phyloP scores from a whole-genome alignment of 2,329 filamentous ascomycete species.

The Pseudocercospora musae region DNA sequence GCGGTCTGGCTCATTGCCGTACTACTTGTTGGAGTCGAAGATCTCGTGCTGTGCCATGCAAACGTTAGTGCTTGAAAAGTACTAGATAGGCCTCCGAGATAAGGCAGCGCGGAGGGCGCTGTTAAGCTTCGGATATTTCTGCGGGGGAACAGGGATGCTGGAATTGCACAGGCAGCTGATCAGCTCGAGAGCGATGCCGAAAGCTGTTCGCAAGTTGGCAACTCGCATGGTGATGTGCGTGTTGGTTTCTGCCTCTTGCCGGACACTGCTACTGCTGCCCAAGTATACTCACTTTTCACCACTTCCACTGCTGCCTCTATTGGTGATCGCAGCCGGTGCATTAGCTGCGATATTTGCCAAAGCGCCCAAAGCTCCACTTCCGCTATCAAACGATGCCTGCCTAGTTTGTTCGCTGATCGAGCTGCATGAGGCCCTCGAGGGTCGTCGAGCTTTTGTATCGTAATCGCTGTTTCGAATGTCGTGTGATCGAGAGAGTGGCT shows the following conservation, averaged over 20 bases:
- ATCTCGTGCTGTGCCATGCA: conserved; percentile 24
- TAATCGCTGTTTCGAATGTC: conserved; percentile 37
- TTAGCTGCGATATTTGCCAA: conserved; percentile 28
- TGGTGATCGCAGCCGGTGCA: conserved; percentile 20
- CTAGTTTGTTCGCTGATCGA: conserved; percentile 32
- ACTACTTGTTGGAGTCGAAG: conserved; percentile 28
- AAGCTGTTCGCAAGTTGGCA: neutral
- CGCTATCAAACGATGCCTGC: conserved; percentile 13
- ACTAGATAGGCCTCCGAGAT: neutral
- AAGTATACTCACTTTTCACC: conserved; percentile 16
- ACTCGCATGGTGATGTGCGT: neutral
- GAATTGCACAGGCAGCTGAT: neutral
- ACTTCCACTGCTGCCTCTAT: conserved; percentile 8
- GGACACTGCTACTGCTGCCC: neutral
- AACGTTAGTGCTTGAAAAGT: neutral
- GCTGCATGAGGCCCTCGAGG: conserved; percentile 51
- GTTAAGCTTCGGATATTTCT: neutral
- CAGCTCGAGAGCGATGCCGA: neutral
- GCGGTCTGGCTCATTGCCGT: conserved; percentile 54
- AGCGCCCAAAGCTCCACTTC: conserved; percentile 32
- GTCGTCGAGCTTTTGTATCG: conserved; percentile 51
- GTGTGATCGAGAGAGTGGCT: conserved; percentile 15
- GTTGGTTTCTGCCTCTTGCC: neutral
- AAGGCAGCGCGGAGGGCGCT: neutral
- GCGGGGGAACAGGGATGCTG: neutral